Percentiles rank a stretch among this genome's conserved stretches.
Evolutionary conservation across 805 yeast species (phyloP).

Genomic region (Monosporozyma aerobia): DNA sequence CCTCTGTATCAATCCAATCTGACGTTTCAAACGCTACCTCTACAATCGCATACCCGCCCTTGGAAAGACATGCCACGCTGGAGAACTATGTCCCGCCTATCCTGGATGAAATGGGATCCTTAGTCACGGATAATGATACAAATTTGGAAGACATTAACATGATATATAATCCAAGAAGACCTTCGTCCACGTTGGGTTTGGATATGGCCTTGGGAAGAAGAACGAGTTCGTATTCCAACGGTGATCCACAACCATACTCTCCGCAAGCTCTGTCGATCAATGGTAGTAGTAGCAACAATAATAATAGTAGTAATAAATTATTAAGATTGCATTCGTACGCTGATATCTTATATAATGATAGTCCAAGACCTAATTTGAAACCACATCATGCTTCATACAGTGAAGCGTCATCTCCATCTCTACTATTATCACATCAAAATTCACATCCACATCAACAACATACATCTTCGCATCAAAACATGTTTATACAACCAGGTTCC

Average conservation of each 20-base stretch:
- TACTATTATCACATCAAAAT: not conserved
- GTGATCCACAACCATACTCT: slow-evolving; percentile 6
- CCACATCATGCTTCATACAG: slow-evolving; percentile 2
- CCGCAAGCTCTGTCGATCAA: not conserved
- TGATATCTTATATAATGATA: slow-evolving; percentile 61
- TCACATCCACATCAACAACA: not conserved
- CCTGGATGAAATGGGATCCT: slow-evolving; percentile 64
- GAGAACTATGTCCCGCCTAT: slow-evolving; percentile 77
- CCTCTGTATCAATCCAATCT: not conserved
- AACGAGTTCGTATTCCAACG: slow-evolving; percentile 8
- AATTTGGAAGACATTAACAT: slow-evolving; percentile 66
- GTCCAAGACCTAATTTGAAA: slow-evolving; percentile 1
- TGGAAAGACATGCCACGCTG: slow-evolving; percentile 29
- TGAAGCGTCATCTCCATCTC: not conserved
- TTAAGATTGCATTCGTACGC: slow-evolving; percentile 65
- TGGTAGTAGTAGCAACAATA: not conserved
- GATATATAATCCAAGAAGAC: slow-evolving; percentile 50
- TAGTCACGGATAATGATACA: slow-evolving; percentile 48
- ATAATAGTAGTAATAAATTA: slow-evolving; percentile 4
- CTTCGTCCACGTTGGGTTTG: slow-evolving; percentile 40
- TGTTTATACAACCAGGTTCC: not conserved
- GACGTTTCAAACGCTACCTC: not conserved
- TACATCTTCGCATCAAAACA: not conserved
- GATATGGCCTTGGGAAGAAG: slow-evolving; percentile 28
- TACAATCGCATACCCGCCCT: not conserved